These are phyloP conservation scores for Annona cherimola DNA, from an alignment of 164 flowering plant genomes.

Conservation along the genomic window DNA sequence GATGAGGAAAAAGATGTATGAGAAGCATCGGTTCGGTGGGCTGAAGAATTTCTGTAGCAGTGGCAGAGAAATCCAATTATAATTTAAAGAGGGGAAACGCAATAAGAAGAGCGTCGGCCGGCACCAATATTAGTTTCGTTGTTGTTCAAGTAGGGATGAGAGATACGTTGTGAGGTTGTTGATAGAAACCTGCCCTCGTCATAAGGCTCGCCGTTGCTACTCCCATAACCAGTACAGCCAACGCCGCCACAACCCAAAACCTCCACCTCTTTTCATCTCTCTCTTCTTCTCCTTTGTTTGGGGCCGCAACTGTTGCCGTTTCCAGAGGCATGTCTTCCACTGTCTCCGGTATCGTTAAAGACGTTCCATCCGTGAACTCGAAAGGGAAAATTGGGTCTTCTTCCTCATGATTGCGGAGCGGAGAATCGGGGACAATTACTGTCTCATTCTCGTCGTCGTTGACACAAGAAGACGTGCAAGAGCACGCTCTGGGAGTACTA, in stretches of 20 bases:
- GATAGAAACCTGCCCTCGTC: not conserved
- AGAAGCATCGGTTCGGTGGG: too few relatives aligned
- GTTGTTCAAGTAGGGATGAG: not conserved
- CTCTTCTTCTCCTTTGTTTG: not conserved
- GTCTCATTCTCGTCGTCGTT: slow-evolving; percentile 23
- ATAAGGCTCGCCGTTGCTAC: slow-evolving; percentile 12
- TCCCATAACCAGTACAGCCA: slow-evolving; percentile 21
- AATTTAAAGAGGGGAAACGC: too few relatives aligned
- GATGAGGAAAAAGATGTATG: too few relatives aligned
- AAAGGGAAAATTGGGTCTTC: not conserved
- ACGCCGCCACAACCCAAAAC: slow-evolving; percentile 9
- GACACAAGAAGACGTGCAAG: slow-evolving; percentile 36
- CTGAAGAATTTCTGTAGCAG: too few relatives aligned
- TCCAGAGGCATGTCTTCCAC: not conserved
- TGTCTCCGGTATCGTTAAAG: not conserved
- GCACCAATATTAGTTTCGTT: not conserved
- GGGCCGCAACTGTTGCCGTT: not conserved
- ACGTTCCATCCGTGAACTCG: not conserved
- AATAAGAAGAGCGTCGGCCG: too few relatives aligned
- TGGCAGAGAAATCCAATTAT: too few relatives aligned
- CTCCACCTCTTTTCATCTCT: slow-evolving; percentile 1
- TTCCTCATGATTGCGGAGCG: not conserved
- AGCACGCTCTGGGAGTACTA: slow-evolving; percentile 23
- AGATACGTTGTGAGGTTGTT: not conserved
- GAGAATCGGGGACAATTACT: not conserved